Percentiles rank a stretch among this genome's conserved stretches.
Evolutionary conservation across 176 grass and related monocot species (phyloP).

Genomic region (Paspalum notatum): DNA sequence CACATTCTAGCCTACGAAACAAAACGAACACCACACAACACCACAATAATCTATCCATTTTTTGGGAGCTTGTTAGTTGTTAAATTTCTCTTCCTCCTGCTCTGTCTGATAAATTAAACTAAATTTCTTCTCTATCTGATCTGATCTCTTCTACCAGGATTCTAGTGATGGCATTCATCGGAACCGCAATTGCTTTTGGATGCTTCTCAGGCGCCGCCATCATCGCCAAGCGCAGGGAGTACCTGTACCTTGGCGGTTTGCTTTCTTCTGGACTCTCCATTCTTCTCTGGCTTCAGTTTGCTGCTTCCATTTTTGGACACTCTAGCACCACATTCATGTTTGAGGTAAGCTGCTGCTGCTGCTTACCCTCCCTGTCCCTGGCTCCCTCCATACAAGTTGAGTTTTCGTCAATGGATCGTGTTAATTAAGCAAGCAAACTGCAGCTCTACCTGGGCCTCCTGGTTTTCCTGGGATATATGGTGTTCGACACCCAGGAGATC

Average conservation of each 20-base stretch:
- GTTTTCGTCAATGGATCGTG: too few relatives aligned
- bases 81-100: too few relatives aligned
- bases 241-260: constrained; percentile 63
- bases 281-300: constrained; percentile 75
- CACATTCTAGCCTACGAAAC: too few relatives aligned
- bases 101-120: too few relatives aligned
- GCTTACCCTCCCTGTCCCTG: too few relatives aligned
- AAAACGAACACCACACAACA: too few relatives aligned
- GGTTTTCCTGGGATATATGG: constrained; percentile 71
- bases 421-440: not conserved
- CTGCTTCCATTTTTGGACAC: constrained; percentile 59
- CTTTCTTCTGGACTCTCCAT: constrained; percentile 65
- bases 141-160: constrained; percentile 37
- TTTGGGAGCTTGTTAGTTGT: too few relatives aligned
- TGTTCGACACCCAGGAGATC: constrained; percentile 83
- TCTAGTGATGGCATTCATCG: constrained; percentile 54
- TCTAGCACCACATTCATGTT: constrained; percentile 51
- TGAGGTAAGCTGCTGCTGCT: constrained; percentile 43
- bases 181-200: constrained; percentile 68
- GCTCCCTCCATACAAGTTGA: too few relatives aligned
- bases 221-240: constrained; percentile 64
- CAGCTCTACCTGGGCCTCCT: constrained; percentile 80
- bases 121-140: too few relatives aligned
- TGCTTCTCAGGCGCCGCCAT: constrained; percentile 76
- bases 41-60: too few relatives aligned